phyloP scores from a whole-genome alignment of 345 rosid species.

The Hibiscus tridactylites region DNA sequence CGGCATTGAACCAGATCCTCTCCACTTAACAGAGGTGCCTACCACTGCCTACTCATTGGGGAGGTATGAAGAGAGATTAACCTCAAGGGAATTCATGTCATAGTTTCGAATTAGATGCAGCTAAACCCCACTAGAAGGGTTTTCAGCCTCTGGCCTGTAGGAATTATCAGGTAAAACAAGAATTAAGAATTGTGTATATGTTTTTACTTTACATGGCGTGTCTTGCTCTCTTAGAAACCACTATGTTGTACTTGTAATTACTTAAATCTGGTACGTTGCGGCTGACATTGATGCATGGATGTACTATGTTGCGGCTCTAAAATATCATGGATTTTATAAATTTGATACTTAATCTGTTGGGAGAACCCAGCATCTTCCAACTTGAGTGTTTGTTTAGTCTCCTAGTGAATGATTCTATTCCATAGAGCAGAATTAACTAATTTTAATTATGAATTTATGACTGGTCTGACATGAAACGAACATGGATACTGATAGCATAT shows the following conservation, averaged over 20 bases:
- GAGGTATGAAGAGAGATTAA: slow-evolving; percentile 62
- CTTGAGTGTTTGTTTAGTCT: background rate
- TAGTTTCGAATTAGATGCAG: slow-evolving; percentile 5
- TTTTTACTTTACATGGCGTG: background rate
- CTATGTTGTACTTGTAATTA: background rate
- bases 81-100: slow-evolving; percentile 36
- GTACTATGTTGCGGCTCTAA: background rate
- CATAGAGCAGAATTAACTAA: no score
- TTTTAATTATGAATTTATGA: no score
- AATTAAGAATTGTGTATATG: background rate
- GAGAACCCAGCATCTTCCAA: background rate
- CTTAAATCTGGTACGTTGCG: background rate
- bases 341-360: background rate
- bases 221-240: background rate
- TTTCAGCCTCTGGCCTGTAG: background rate
- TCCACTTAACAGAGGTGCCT: slow-evolving; percentile 52
- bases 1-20: slow-evolving; percentile 87
- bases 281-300: background rate
- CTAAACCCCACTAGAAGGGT: background rate
- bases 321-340: no score
- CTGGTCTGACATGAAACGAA: no score
- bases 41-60: slow-evolving; percentile 44
- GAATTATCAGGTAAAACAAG: background rate
- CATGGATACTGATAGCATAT: no score
- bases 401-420: no score